These are phyloP conservation scores for Penicillium verhagenii DNA, from an alignment of 495 filamentous ascomycete genomes.

Conservation along the genomic window DNA sequence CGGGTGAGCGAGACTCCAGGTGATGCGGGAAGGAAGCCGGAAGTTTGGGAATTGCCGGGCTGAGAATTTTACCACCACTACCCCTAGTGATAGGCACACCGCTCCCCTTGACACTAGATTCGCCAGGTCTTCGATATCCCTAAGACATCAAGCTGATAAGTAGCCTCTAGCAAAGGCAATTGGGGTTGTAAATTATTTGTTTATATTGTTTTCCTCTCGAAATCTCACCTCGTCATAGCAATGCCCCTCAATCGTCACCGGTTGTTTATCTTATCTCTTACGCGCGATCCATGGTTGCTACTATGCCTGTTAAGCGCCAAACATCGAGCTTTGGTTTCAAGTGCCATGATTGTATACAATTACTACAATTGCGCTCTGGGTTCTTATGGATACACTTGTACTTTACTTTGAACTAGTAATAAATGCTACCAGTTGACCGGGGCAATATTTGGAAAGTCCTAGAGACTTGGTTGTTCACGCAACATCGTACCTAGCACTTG, in stretches of 20 bases:
- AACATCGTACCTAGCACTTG: no score
- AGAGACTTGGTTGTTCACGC: no score
- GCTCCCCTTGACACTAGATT: constrained; percentile 1
- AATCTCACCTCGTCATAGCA: not conserved
- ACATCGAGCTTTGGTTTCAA: not conserved
- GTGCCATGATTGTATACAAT: not conserved
- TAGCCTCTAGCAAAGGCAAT: not conserved
- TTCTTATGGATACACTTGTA: no score
- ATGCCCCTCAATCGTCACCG: constrained; percentile 29
- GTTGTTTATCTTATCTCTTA: constrained; percentile 26
- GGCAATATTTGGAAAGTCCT: no score
- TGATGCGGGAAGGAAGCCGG: constrained; percentile 16
- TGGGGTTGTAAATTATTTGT: not conserved
- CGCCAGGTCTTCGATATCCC: not conserved
- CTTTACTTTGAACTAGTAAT: no score
- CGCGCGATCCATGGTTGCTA: constrained; percentile 14
- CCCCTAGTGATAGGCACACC: constrained; percentile 11
- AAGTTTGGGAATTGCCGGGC: constrained; percentile 20
- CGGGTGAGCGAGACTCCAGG: not conserved
- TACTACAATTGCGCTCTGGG: no score
- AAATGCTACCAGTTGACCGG: no score
- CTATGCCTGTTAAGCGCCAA: constrained; percentile 1
- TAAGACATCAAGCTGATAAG: not conserved
- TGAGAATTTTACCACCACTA: constrained; percentile 23
- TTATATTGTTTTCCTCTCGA: not conserved